Evolutionary conservation across 805 yeast genomes (phyloP), one percentile per base, ranked within the genome.

Genomic region (Starmerella tilneyi): DNA sequence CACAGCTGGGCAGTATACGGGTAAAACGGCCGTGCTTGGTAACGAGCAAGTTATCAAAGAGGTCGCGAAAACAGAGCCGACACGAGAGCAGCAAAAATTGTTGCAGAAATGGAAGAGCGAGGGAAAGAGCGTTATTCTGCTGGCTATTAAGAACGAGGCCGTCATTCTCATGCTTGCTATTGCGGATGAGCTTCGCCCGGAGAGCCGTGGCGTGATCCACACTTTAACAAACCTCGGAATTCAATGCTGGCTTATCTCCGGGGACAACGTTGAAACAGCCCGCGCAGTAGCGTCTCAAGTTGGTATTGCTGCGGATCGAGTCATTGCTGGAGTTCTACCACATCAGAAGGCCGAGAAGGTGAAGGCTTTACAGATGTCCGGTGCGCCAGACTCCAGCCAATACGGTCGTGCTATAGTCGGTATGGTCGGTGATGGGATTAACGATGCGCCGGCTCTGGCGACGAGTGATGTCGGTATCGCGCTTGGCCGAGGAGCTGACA

Each of bases 361-460:
- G 30, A 66, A 69, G 50, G 67, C 72, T 69, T 66, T 82, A 11
- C 80, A 78, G 56, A 58, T 63, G 32, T 65, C 73, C 2, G 46
- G 38, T 13, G 69, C 59, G 35, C 51, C 50, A 4, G 34, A 49
- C 9, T 44, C 29, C 23, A 15, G 27, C 13, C 44, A 47, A 16
- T 52, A 54, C 13, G 50, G 56, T 1, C 49, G 66, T 4, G 61
- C 69, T 3, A 56, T 73, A 19, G 79, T 78, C 3, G 86, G 84
- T 0, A 81, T 82, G 88, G 79, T 82, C 8, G 92, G 92, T 9
- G 92, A 82, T 56, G 92, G 92, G 17, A 76, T 82, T 27, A 83
- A 82, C 59, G 92, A 83, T 61, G 85, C 92, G 0, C 89, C 89
- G 1, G 84, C 92, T 0, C 64, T 83, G 42, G 73, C 85, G 3